Evolutionary conservation across 495 filamentous ascomycete species (phyloP), one percentile per base, ranked within the genome.

Genomic region (Hypoxylon rickii): DNA sequence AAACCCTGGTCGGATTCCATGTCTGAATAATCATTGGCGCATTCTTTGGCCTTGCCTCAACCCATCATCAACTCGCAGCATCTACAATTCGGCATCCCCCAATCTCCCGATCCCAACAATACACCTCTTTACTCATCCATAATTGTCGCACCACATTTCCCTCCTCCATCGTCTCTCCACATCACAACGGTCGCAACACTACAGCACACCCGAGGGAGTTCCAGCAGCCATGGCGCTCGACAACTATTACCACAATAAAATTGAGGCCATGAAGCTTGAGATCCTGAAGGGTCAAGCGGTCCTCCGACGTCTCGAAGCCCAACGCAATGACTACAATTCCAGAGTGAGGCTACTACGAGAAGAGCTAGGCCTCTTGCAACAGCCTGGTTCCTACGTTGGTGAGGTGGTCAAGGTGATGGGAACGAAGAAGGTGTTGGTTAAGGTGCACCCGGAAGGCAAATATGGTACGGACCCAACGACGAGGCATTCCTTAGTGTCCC

Each of bases 351-450:
- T 97, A 68, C 79, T 99, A 65, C 83, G 94, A 64, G 94, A 99
- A 78, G 94, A 98, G 80, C 84, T 98, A 12, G 94, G 94, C 44
- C 80, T 98, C 60, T 79, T 98, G 53, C 94, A 98, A 72, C 94
- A 98, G 70, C 94, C 94, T 15, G 94, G 95, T 22, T 97, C 94
- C 6, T 98, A 99, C 65, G 94, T 99, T 36, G 94, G 94, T 31
- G 94, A 99, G 76, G 94, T 99, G 37, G 94, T 99, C 55, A 97
- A 97, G 79, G 94, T 97, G 46, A 99, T 99, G 94, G 86, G 95
- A 69, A 99, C 94, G 57, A 99, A 99, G 75, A 96, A 97, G 76
- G 92, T 99, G 22, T 76, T 99, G 32, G 94, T 99, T 47, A 99
- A 99, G 73, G 94, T 99, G 56, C 94, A 99, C 74, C 94, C 94